Base-by-base conservation (phyloP, 495 filamentous ascomycete species). In the Peziza echinospora region DNA sequence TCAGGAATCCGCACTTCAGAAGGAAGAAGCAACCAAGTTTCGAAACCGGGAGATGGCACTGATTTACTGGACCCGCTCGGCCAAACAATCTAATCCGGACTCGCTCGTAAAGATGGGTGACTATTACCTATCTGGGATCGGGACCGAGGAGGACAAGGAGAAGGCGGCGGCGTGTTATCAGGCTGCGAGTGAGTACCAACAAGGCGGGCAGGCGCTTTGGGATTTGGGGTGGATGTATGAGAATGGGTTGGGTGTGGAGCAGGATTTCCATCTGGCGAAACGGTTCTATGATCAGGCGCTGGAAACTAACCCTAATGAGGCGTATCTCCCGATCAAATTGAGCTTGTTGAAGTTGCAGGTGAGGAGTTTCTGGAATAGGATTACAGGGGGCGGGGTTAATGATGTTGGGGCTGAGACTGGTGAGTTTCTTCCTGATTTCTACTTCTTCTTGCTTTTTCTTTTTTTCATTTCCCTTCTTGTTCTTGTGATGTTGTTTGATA, bases 141-240 rank as follows among this genome's bases (percentile, higher is more conserved):
- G 89, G 7, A 73, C 81, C 2, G 63, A 73, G 39, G 47, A 65
- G 2, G 84, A 92, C 54, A 64, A 74, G 6, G 84, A 93, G 49
- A 94, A 93, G 61, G 89, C 89, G 1, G 86, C 85, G 0, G 74
- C 78, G 19, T 96, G 91, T 64, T 99, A 96, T 52, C 77, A 80
- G 45, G 80, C 79, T 7, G 89, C 89, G 5, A 85, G 86, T 1
- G 89, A 97, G 55, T 82, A 76, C 43, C 73, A 84, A 54, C 82
- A 83, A 55, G 89, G 82, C 57, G 86, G 87, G 22, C 89, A 96
- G 64, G 91, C 91, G 10, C 76, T 93, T 47, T 99, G 84, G 73
- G 94, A 99, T 53, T 67, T 99, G 10, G 89, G 89, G 11, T 99
- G 89, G 89, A 96, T 99, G 83, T 84, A 99, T 62, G 89, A 99